Evolutionary conservation across 106 monocot genomes (phyloP), one percentile per base, ranked within the genome.

Genomic region (Phalaenopsis equestris): DNA sequence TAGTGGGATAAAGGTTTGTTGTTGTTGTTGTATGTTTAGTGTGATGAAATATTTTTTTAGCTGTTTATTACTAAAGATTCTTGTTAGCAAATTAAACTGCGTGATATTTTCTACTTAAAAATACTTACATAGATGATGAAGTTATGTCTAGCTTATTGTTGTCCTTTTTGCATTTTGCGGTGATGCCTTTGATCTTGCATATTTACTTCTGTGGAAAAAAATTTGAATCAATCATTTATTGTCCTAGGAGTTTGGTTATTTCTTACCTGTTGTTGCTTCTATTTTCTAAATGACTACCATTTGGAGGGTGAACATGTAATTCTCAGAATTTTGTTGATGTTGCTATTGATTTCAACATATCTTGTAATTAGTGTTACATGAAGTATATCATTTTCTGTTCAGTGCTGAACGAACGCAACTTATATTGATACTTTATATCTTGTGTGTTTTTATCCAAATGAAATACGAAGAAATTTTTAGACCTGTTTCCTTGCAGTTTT

Each of bases 391-490:
- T 61, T 21, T 61, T 5, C 8, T 61, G 61, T 61, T 61, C 19
- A 21, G 7, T n/a, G 21, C 21, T 21, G 21, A 61, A 57, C 57
- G 2, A 57, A 19, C 19, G 18, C 18, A 17, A 57, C 57, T 5
- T 61, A 61, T 61, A 21, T 61, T 23, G 21, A 8, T 61, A 61
- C 21, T 1, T 19, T 61, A 4, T 39, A 70, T 37, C 64, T 39
- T 12, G 8, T 70, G 38, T 16, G 3, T 67, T 24, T 67, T 2
- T 1, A 10, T 70, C n/a, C 14, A 1, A 8, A 45, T 74, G 74
- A 74, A 38, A 70, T 39, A 14, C 70, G 39, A 67, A 72, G 72
- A 72, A 43, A 8, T 45, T 74, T 74, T 43, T 70, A 70, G 70
- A 41, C 45, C 19, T 74, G 42, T 45, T 45, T 74, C 9, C 43